Evolutionary conservation across 129 eudicot genomes (phyloP).

Genomic region (Tanacetum coccineum): DNA sequence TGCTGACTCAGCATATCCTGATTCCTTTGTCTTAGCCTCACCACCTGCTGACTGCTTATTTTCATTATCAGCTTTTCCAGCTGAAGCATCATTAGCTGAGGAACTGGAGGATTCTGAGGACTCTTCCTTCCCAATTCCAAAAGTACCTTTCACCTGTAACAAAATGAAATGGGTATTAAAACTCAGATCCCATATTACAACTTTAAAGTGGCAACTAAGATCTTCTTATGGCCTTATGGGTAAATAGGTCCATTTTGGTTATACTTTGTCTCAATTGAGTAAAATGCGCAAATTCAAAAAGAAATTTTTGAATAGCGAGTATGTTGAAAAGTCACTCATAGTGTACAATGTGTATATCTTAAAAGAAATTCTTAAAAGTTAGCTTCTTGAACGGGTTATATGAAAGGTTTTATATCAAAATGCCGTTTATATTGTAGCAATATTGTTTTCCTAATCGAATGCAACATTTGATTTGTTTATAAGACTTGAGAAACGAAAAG

Average conservation of each 20-base stretch:
- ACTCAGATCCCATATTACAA: background rate
- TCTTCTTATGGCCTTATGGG: background rate
- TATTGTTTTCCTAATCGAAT: background rate
- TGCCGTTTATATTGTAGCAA: background rate
- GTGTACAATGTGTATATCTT: background rate
- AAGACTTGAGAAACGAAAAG: background rate
- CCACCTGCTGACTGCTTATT: conserved; percentile 36
- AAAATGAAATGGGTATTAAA: conserved; percentile 8
- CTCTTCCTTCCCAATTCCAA: conserved; percentile 74
- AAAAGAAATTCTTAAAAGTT: too few species aligned
- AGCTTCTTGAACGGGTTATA: background rate
- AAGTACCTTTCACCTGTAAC: conserved; percentile 60
- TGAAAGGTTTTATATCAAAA: background rate
- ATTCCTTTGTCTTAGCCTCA: conserved; percentile 53
- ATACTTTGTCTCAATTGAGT: background rate
- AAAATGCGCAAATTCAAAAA: background rate
- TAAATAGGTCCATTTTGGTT: background rate
- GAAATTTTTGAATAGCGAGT: background rate
- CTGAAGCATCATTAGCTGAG: conserved; percentile 32
- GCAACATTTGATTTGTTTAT: background rate
- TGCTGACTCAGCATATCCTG: conserved; percentile 45
- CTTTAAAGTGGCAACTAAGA: background rate
- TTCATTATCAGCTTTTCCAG: conserved; percentile 32
- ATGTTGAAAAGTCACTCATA: background rate
- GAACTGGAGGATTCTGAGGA: conserved; percentile 39